A percentile compares a stretch with the other conserved stretches of the same genome.
phyloP scores from a whole-genome alignment of 495 filamentous ascomycete species.

The Astrothelium macrocarpum region DNA sequence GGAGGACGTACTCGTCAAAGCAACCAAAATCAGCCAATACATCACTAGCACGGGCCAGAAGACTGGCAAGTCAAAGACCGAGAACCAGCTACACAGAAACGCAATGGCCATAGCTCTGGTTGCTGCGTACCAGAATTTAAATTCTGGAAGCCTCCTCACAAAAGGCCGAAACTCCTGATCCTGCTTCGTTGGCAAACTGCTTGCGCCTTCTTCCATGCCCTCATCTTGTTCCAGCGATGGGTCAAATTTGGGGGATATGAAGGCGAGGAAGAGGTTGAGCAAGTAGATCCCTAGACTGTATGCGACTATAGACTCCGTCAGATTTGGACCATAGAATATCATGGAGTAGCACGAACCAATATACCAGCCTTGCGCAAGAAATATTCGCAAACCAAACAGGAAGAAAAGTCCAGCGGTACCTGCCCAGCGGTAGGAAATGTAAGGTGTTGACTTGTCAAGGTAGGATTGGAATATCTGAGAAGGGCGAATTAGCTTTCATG shows the following conservation, averaged over 20 bases:
- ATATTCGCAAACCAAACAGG: conserved; percentile 78
- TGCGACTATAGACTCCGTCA: conserved; percentile 51
- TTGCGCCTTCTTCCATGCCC: conserved; percentile 79
- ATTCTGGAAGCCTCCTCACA: conserved; percentile 89
- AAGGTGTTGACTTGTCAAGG: conserved; percentile 86
- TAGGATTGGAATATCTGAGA: conserved; percentile 85
- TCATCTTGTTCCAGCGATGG: conserved; percentile 92
- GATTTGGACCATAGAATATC: background rate
- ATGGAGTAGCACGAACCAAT: conserved; percentile 58
- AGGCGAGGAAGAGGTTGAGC: conserved; percentile 97
- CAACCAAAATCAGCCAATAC: conserved; percentile 95
- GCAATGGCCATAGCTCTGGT: conserved; percentile 77
- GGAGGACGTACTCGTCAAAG: conserved; percentile 71
- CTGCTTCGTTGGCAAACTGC: conserved; percentile 76
- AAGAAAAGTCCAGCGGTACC: conserved; percentile 64
- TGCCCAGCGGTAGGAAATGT: conserved; percentile 77
- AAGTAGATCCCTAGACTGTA: conserved; percentile 99
- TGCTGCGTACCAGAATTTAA: conserved; percentile 98
- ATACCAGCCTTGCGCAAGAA: conserved; percentile 94
- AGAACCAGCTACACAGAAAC: conserved; percentile 86
- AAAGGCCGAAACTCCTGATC: conserved; percentile 97
- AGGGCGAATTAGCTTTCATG: background rate
- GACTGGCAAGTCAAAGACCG: conserved; percentile 89
- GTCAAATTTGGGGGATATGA: conserved; percentile 97
- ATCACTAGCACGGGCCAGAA: conserved; percentile 98